Conservation (phyloP, 2,329 filamentous ascomycete genomes). For the Coniochaeta sp. region DNA sequence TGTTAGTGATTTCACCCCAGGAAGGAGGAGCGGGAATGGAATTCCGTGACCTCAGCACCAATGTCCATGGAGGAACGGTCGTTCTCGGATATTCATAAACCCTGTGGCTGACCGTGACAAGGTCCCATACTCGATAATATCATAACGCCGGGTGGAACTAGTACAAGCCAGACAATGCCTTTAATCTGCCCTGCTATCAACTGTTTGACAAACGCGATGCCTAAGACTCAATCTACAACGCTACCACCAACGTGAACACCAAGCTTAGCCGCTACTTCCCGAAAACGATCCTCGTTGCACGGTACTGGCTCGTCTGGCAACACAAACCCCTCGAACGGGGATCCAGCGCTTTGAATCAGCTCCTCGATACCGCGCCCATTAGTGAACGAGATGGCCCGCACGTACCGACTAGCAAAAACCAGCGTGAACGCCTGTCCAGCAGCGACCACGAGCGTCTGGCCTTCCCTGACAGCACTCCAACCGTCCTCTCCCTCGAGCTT, state of each 20-base stretch:
- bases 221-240: background rate
- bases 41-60: too few relatives aligned
- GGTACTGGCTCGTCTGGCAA: slow-evolving; percentile 26
- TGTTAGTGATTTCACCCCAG: too few relatives aligned
- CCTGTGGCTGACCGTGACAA: too few relatives aligned
- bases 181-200: too few relatives aligned
- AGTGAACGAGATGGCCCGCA: slow-evolving; percentile 37
- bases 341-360: slow-evolving; percentile 30
- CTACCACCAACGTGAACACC: background rate
- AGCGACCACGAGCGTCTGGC: slow-evolving; percentile 40
- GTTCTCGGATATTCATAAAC: too few relatives aligned
- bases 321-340: slow-evolving; percentile 22
- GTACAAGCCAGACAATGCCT: too few relatives aligned
- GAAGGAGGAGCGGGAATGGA: too few relatives aligned
- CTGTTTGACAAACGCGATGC: too few relatives aligned
- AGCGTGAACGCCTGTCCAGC: slow-evolving; percentile 36
- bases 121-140: too few relatives aligned
- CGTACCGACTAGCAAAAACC: slow-evolving; percentile 35
- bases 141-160: too few relatives aligned
- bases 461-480: slow-evolving; percentile 29
- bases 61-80: too few relatives aligned
- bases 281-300: slow-evolving; percentile 12
- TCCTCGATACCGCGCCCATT: slow-evolving; percentile 41
- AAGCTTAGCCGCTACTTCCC: background rate
- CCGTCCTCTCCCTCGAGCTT: slow-evolving; percentile 22